phyloP scores from a whole-genome alignment of 2,329 filamentous ascomycete species.

The Colletotrichum lindemuthianum region DNA sequence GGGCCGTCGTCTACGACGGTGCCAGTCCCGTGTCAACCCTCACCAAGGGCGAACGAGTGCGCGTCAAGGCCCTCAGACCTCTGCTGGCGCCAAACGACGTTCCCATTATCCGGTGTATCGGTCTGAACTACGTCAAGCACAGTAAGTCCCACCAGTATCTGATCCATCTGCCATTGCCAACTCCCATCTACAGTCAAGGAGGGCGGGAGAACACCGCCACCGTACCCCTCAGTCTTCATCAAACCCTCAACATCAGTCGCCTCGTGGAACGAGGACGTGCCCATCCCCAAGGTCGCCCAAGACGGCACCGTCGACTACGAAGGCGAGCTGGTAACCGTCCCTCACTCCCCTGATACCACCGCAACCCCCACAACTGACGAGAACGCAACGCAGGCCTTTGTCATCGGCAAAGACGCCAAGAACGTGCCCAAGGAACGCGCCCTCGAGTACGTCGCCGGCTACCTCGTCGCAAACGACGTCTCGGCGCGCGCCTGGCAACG shows the following conservation, averaged over 20 bases:
- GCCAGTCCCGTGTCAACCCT: constrained; percentile 39
- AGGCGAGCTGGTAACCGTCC: constrained; percentile 52
- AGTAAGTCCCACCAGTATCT: constrained; percentile 39
- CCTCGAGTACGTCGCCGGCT: constrained; percentile 59
- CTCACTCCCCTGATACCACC: rapidly evolving
- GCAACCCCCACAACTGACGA: background rate
- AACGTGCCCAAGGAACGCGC: constrained; percentile 58
- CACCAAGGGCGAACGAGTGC: constrained; percentile 42
- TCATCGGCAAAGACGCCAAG: constrained; percentile 64
- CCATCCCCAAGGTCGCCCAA: constrained; percentile 58
- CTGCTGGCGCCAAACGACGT: constrained; percentile 45
- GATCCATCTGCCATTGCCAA: background rate
- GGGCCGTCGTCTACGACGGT: constrained; percentile 45
- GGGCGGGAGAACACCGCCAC: constrained; percentile 60
- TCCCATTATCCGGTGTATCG: constrained; percentile 49
- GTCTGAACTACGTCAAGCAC: constrained; percentile 50
- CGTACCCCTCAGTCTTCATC: constrained; percentile 61
- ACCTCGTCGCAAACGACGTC: constrained; percentile 60
- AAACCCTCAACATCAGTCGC: constrained; percentile 57
- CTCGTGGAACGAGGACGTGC: constrained; percentile 48
- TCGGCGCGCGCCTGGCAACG: constrained; percentile 63
- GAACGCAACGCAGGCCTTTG: constrained; percentile 47
- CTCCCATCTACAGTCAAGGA: constrained; percentile 55
- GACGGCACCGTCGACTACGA: constrained; percentile 60
- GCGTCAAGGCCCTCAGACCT: constrained; percentile 45